Evolutionary conservation across 164 flowering plant genomes (phyloP), one percentile per base, ranked within the genome.

Genomic region (Hamamelis virginiana): DNA sequence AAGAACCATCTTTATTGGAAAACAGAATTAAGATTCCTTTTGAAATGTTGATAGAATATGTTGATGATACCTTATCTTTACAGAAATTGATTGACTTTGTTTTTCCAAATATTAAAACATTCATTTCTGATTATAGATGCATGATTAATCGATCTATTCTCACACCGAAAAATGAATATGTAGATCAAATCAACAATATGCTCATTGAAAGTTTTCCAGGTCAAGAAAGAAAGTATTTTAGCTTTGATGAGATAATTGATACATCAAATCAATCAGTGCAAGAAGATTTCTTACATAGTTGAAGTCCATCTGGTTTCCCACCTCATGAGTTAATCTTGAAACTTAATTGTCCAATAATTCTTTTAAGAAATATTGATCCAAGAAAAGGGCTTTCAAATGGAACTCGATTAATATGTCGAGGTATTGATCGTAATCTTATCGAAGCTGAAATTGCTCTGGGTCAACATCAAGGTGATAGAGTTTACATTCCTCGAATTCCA

Each of bases 401-500:
- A 1, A 66, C 26, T 3, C 0, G 61, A 21, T 53, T 66, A 14
- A 12, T 53, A 3, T 66, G 69, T 33, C 16, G 10, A 18, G 19
- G 23, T 0, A 53, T 66, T 19, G 9, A 52, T 10, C 44, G 10
- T 1, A 65, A 53, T 66, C 18, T 52, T 3, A 66, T 52, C 12
- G 16, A 52, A 9, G 61, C 47, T 5, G 0, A 66, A 55, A 33
- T 66, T 0, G 1, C 16, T 15, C 4, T 16, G 9, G 69, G 69
- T n/a, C 15, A 53, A 12, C 14, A 28, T 41, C 4, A 2, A 9
- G 60, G 61, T 0, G 38, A 33, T 8, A 19, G 46, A 33, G 48
- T 53, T 4, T 41, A 33, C 27, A 9, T 66, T 3, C 69, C 69
- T 2, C 16, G 69, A 53, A 66, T 66, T 18, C 48, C 47, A 10